Evolutionary conservation across 805 yeast genomes (phyloP).

Genomic region (Maudiozyma saulgeensis): DNA sequence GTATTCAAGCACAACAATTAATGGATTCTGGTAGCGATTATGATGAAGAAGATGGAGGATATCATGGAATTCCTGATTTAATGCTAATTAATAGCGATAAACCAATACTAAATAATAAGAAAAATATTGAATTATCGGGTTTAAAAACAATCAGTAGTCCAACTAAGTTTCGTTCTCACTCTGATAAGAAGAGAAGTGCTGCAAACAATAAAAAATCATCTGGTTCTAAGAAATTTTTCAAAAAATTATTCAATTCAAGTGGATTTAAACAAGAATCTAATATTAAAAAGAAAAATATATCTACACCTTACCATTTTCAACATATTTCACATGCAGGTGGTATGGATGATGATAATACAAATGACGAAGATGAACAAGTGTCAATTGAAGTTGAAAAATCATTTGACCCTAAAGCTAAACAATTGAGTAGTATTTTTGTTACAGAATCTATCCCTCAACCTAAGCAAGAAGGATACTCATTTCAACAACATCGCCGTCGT

Average conservation of each 20-base stretch:
- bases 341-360: slow-evolving; percentile 5
- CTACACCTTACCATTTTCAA: slow-evolving; percentile 33
- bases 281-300: slow-evolving; percentile 13
- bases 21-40: slow-evolving; percentile 20
- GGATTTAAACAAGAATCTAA: background rate
- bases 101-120: slow-evolving; percentile 27
- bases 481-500: background rate
- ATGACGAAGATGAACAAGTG: background rate
- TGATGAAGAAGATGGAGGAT: slow-evolving; percentile 17
- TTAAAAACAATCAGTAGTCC: slow-evolving; percentile 5
- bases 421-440: slow-evolving; percentile 6
- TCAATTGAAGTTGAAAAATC: background rate
- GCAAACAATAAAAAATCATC: slow-evolving; percentile 1
- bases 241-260: slow-evolving; percentile 24
- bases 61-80: slow-evolving; percentile 21
- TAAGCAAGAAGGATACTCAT: background rate
- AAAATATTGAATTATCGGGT: slow-evolving; percentile 32
- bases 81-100: slow-evolving; percentile 28
- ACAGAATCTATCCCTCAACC: slow-evolving; percentile 2
- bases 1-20: slow-evolving; percentile 23
- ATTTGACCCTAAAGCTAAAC: background rate
- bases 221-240: slow-evolving; percentile 20
- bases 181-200: background rate
- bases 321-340: slow-evolving; percentile 34
- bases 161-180: background rate